Base-by-base conservation (phyloP, 257 asterid species). In the Henckelia pumila region DNA sequence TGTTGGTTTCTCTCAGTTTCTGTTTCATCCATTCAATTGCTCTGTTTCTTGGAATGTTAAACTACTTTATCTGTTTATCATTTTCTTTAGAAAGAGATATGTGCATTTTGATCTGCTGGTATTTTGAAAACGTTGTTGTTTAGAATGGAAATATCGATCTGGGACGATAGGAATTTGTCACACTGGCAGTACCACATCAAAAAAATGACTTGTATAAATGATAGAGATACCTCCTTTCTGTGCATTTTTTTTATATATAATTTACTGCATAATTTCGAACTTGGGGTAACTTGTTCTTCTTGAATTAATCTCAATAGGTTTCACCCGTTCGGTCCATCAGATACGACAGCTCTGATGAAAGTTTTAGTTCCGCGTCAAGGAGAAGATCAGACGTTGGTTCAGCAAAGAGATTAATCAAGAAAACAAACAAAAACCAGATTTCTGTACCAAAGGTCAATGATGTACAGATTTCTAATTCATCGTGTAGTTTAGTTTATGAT, bases 311-410 rank as follows among this genome's bases (percentile, higher is more conserved):
- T 73, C 14, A 7, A 75, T 80, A 89, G 95, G 91, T 64, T 74
- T 89, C 97, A 14, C 95, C 95, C 1, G 78, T 78, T 78, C 91
- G 85, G 68, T 71, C 89, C 10, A 59, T 50, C 32, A 80, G 80
- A 69, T 76, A 77, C 3, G 88, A 81, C 6, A 82, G 87, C 75
- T 87, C 91, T 7, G 94, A 89, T 65, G 92, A 85, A n/a, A 77
- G 74, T 66, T 76, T 76, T 47, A 78, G 76, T 75, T 67, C 73
- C 7, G 50, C 53, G 30, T 53, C 82, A 19, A 64, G 76, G 52
- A 77, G 78, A 64, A 79, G 80, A 47, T 47, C 55, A 64, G 59
- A 35, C 44, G 25, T 14, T 14, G 56, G 65, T 47, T 68, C 80
- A 13, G 52, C 72, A 5, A 82, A 72, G 74, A 83, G 72, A 72